These are phyloP conservation scores for Penicillium lagena DNA, from an alignment of 495 filamentous ascomycete genomes.

Conservation along the genomic window DNA sequence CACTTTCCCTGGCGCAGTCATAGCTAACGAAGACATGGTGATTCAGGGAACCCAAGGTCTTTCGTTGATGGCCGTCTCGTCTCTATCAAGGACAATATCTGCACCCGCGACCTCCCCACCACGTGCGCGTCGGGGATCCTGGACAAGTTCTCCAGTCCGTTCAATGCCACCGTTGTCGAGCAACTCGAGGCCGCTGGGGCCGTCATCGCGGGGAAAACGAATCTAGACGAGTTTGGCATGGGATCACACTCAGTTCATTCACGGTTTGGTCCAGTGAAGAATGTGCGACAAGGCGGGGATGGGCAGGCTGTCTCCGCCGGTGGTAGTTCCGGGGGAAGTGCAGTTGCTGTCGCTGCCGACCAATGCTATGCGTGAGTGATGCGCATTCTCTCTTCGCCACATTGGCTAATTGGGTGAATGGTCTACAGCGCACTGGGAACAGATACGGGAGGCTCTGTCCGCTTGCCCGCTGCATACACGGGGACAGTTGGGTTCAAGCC, in stretches of 20 bases:
- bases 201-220: constrained; percentile 70
- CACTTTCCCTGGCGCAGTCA: not conserved
- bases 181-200: constrained; percentile 60
- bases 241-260: constrained; percentile 83
- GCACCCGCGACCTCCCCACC: constrained; percentile 60
- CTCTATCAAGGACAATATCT: constrained; percentile 88
- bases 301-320: constrained; percentile 58
- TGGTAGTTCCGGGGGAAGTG: constrained; percentile 92
- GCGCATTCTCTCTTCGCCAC: not conserved
- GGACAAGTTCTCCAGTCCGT: constrained; percentile 65
- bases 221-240: constrained; percentile 98
- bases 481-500: constrained; percentile 90
- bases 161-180: constrained; percentile 75
- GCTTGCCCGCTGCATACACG: constrained; percentile 87
- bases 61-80: constrained; percentile 50
- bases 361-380: constrained; percentile 57
- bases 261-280: constrained; percentile 60
- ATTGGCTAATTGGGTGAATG: constrained; percentile 1
- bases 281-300: constrained; percentile 14
- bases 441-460: constrained; percentile 90
- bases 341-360: constrained; percentile 68
- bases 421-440: constrained; percentile 69
- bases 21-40: constrained; percentile 1
- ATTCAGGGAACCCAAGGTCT: constrained; percentile 26
- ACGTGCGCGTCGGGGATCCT: constrained; percentile 79